phyloP scores from a whole-genome alignment of 768 basidiomycete genomes.

The Gautieria morchelliformis region DNA sequence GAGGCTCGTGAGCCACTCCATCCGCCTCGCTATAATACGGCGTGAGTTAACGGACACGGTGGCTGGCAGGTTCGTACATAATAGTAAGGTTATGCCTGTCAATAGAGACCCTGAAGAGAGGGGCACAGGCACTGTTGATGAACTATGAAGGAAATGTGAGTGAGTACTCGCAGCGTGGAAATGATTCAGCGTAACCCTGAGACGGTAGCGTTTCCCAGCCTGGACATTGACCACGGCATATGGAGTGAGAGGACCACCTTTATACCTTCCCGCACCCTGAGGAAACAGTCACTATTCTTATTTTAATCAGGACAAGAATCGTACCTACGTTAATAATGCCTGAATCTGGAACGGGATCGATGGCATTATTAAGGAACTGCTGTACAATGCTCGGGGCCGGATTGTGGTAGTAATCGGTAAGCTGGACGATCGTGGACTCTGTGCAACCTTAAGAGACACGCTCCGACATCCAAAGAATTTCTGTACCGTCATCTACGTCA shows the following conservation, averaged over 20 bases:
- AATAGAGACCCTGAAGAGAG: conserved; percentile 27
- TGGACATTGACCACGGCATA: conserved; percentile 29
- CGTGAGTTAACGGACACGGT: not conserved
- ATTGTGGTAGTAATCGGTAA: conserved; percentile 34
- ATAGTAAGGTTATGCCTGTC: conserved; percentile 36
- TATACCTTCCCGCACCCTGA: conserved; percentile 27
- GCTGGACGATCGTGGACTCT: conserved; percentile 22
- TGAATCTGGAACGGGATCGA: conserved; percentile 17
- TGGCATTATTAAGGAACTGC: not conserved
- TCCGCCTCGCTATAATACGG: not conserved
- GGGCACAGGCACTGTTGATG: not conserved
- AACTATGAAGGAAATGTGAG: not conserved
- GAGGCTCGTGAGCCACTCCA: conserved; percentile 25
- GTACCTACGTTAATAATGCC: conserved; percentile 24
- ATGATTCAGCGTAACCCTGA: not conserved
- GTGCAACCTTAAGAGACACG: not conserved
- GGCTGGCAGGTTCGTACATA: conserved; percentile 28
- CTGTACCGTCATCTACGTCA: conserved; percentile 30
- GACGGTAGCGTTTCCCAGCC: conserved; percentile 16
- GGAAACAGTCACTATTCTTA: not conserved
- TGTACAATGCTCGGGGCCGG: conserved; percentile 15
- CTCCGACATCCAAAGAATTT: not conserved
- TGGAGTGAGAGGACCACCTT: conserved; percentile 24
- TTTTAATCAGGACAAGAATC: not conserved
- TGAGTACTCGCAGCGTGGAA: not conserved